Evolutionary conservation across 2,329 filamentous ascomycete genomes (phyloP).

Genomic region (Ophiobolus disseminans): DNA sequence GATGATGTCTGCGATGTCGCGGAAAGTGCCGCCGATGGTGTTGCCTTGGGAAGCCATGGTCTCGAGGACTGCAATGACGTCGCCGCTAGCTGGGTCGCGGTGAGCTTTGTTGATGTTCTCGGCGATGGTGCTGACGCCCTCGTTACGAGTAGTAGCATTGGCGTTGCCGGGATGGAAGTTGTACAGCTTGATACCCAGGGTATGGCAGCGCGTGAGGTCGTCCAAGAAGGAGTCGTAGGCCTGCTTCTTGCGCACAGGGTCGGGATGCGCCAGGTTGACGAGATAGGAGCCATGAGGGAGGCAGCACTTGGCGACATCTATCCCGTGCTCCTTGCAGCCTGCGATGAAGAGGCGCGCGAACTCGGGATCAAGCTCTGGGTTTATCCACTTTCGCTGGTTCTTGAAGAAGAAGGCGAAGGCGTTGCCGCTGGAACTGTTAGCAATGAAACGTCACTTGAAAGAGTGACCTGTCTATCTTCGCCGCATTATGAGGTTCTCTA

Average conservation of each 20-base stretch:
- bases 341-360: constrained; percentile 73
- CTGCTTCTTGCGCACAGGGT: constrained; percentile 79
- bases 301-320: constrained; percentile 76
- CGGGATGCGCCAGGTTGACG: constrained; percentile 89
- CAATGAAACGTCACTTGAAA: background rate
- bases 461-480: too few species aligned
- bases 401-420: constrained; percentile 95
- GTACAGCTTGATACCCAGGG: constrained; percentile 87
- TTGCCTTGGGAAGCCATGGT: constrained; percentile 93
- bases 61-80: constrained; percentile 85
- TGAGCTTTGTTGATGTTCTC: constrained; percentile 83
- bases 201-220: constrained; percentile 84
- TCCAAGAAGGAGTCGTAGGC: constrained; percentile 87
- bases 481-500: too few species aligned
- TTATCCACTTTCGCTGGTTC: constrained; percentile 93
- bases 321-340: constrained; percentile 71
- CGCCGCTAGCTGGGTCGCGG: constrained; percentile 67
- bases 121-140: constrained; percentile 80
- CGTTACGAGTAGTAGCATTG: constrained; percentile 67
- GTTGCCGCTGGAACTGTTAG: constrained; percentile 69
- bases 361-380: constrained; percentile 74
- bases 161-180: constrained; percentile 96
- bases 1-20: constrained; percentile 88
- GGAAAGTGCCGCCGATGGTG: constrained; percentile 82
- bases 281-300: constrained; percentile 95